These are phyloP conservation scores for Ceratocystis albifundus DNA, from an alignment of 2,329 filamentous ascomycete genomes.

Conservation along the genomic window DNA sequence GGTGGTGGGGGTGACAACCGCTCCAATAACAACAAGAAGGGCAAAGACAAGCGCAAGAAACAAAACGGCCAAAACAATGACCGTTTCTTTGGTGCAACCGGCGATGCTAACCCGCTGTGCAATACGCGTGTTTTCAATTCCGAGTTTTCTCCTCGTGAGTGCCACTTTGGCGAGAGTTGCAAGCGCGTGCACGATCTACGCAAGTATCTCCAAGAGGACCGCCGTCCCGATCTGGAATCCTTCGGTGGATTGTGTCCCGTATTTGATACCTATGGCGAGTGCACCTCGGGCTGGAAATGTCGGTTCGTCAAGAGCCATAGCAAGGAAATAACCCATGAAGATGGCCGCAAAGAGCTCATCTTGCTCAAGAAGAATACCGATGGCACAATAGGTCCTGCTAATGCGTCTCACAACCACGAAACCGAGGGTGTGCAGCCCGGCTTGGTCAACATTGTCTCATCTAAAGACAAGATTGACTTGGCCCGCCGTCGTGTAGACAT, in stretches of 20 bases:
- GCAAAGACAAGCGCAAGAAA: constrained; percentile 36
- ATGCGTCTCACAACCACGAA: constrained; percentile 30
- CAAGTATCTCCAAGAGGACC: constrained; percentile 62
- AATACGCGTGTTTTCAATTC: constrained; percentile 56
- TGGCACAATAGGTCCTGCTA: constrained; percentile 28
- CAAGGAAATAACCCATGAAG: constrained; percentile 61
- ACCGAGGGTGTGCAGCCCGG: constrained; percentile 48
- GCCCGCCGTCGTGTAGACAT: constrained; percentile 60
- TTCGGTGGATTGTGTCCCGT: constrained; percentile 72
- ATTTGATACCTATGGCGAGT: constrained; percentile 63
- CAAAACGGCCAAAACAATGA: constrained; percentile 63
- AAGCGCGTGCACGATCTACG: constrained; percentile 73
- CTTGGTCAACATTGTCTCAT: constrained; percentile 62
- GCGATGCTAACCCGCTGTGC: constrained; percentile 68
- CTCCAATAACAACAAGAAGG: constrained; percentile 34
- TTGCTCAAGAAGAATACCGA: constrained; percentile 39
- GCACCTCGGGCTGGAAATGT: constrained; percentile 84
- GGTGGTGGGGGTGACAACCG: constrained; percentile 29
- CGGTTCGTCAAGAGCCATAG: constrained; percentile 83
- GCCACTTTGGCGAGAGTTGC: constrained; percentile 69
- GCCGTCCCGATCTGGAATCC: constrained; percentile 66
- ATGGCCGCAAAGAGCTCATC: constrained; percentile 72
- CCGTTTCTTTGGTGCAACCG: constrained; percentile 67
- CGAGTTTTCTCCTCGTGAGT: constrained; percentile 72
- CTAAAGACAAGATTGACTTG: constrained; percentile 60